These are phyloP conservation scores for Globisporangium parvum DNA, from an alignment of 352 stramenopile species.

Conservation along the genomic window DNA sequence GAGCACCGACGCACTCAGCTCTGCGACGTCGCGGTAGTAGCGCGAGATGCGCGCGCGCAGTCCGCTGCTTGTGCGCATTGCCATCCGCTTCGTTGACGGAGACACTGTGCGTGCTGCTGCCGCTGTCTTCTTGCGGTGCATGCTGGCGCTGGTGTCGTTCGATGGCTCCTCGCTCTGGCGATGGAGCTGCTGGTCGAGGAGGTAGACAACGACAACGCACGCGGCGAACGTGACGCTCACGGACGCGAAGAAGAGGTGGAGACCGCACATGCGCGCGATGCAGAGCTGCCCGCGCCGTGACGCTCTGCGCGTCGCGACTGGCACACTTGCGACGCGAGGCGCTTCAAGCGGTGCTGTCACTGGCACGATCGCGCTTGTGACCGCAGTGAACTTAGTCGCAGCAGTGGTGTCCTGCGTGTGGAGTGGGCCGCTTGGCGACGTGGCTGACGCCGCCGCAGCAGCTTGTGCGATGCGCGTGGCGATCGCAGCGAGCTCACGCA, in stretches of 20 bases:
- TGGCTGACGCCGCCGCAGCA: background rate
- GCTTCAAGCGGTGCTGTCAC: background rate
- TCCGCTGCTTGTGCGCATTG: background rate
- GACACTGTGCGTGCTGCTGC: background rate
- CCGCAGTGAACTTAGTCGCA: background rate
- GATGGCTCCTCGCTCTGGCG: background rate
- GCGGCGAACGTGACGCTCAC: slow-evolving; percentile 26
- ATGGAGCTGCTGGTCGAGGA: slow-evolving; percentile 20
- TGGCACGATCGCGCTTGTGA: background rate
- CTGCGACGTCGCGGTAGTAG: slow-evolving; percentile 8
- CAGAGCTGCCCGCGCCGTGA: slow-evolving; percentile 10
- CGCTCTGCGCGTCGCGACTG: background rate
- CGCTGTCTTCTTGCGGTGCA: background rate
- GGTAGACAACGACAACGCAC: slow-evolving; percentile 31
- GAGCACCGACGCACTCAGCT: slow-evolving; percentile 6
- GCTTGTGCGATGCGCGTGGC: background rate
- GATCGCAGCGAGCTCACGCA: too few species aligned
- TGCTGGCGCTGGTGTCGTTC: too few species aligned
- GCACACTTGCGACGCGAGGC: too few species aligned
- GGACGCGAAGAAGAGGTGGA: slow-evolving; percentile 35
- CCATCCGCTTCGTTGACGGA: background rate
- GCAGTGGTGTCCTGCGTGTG: background rate
- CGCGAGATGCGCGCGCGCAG: slow-evolving; percentile 5
- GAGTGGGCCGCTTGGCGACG: too few species aligned
- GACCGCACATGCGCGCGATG: slow-evolving; percentile 27